Base-by-base conservation (phyloP, 805 yeast species). In the Metschnikowia similis region DNA sequence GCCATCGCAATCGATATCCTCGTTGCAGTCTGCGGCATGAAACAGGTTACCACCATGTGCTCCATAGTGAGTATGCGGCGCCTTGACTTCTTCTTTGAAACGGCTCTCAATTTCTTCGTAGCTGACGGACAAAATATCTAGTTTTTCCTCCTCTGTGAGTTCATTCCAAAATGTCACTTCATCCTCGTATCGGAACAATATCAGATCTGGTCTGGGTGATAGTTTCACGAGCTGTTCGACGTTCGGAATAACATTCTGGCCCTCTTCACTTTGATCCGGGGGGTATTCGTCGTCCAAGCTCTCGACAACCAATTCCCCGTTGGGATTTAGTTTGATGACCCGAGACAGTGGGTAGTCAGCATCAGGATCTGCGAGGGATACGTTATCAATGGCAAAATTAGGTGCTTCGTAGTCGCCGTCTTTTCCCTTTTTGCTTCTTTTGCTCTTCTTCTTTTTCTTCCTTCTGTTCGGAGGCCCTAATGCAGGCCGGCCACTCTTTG, bases 301-400 rank as follows among this genome's bases (percentile, higher is more conserved):
- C 57, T 86, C 85, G 26, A 88, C 89, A 44, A 87, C 79, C 5
- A 87, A 86, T 56, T 85, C 88, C 7, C 95, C 95, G 62, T 87
- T 85, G 4, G 84, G 77, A 3, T 80, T 86, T 56, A 84, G 83
- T 56, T 81, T 84, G 41, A 86, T 82, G 4, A 86, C 82, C 49
- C 94, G 66, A 8, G 90, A 84, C 11, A 79, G 75, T 2, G 94
- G 94, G 60, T 86, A 86, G 13, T 84, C 89, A 34, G 79, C 76
- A 36, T 76, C 72, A 11, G 84, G 81, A 57, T 82, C 73, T 59
- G 76, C 77, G 27, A 82, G 57, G 42, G 81, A 75, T 2, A 80
- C 82, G 40, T 53, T 48, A 41, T 76, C 69, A 28, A 53, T 51
- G 10, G 44, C 37, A 39, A 53, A 31, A 9, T 48, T 47, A 9